These are phyloP conservation scores for Penicillium samsonianum DNA, from an alignment of 495 filamentous ascomycete genomes.

Conservation along the genomic window DNA sequence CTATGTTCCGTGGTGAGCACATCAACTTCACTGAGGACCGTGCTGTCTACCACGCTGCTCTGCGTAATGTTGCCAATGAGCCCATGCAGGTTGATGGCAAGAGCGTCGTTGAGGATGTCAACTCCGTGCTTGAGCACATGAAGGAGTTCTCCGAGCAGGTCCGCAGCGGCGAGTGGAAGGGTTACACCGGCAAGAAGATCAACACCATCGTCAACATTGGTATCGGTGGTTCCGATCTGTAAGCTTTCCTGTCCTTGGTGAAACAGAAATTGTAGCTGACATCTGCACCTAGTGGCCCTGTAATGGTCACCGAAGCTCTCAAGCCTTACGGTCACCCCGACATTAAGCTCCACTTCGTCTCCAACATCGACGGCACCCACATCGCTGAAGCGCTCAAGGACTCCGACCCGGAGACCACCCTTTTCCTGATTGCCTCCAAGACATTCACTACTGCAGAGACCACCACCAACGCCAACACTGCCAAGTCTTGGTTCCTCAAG, in stretches of 20 bases:
- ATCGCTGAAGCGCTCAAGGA: constrained; percentile 87
- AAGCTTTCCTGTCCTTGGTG: constrained; percentile 39
- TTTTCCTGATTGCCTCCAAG: constrained; percentile 98
- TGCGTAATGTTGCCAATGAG: constrained; percentile 83
- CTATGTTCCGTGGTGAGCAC: constrained; percentile 94
- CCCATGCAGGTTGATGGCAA: constrained; percentile 91
- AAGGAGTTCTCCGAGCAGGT: constrained; percentile 96
- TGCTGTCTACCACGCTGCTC: constrained; percentile 91
- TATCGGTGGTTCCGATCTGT: constrained; percentile 98
- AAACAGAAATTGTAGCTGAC: constrained; percentile 32
- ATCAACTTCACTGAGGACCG: constrained; percentile 99
- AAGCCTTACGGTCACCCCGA: constrained; percentile 87
- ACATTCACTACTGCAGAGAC: constrained; percentile 99
- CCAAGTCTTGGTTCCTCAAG: constrained; percentile 96
- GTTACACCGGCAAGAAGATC: constrained; percentile 96
- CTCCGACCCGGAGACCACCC: constrained; percentile 92
- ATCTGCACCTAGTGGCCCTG: constrained; percentile 69
- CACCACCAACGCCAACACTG: constrained; percentile 91
- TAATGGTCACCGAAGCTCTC: constrained; percentile 97
- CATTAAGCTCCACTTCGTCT: constrained; percentile 93
- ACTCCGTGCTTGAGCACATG: constrained; percentile 91
- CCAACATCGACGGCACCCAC: constrained; percentile 98
- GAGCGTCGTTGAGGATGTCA: constrained; percentile 94
- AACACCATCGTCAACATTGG: constrained; percentile 96
- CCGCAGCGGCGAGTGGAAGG: constrained; percentile 94